Base-by-base conservation (phyloP, 2,329 filamentous ascomycete genomes). In the Alternaria ventricosa region DNA sequence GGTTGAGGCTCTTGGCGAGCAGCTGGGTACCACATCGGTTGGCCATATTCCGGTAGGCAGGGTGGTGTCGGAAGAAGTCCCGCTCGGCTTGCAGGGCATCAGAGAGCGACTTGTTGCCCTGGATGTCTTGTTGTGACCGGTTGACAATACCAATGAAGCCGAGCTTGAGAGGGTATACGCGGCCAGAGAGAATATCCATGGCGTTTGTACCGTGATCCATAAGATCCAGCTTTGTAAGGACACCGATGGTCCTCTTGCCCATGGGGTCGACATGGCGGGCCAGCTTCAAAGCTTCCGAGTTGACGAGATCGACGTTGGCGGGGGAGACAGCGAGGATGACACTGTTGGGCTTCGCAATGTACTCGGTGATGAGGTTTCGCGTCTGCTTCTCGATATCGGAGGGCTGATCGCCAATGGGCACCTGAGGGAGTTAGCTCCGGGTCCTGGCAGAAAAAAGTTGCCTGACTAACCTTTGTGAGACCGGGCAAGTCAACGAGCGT, bases 151-250 rank as follows among this genome's bases (percentile, higher is more conserved):
- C 96, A 72, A 99, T 98, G 79, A 98, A 99, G 27, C 96, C 96
- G 67, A 99, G 88, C 82, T 98, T 99, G 72, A 99, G 81, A 9
- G 96, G 96, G 80, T 99, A 99, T 4, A 99, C 96, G 25, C 96
- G 90, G 4, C 96, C 96, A 7, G 95, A 96, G n/a, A 99, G 87
- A 71, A 99, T 99, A 76, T 99, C 96, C 72, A 99, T 86, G 15
- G 96, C 96, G 76, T 99, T 98, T 61, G 96, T 99, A 67, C 96
- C 96, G 77, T 99, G 95, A 77, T 99, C 96, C 96, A 99, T 99
- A 61, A 99, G 84, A 79, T 99, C 96, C 68, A 99, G 85, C 83
- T 99, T 99, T 64, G 96, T 98, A 64, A 99, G 86, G 61, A 99
- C 95, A 75, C 96, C 96, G 77, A 99, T 98, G 20, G 96, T 99